A percentile compares a stretch with the other conserved stretches of the same genome.
Evolutionary conservation across 2,329 filamentous ascomycete genomes (phyloP).

Genomic region (Aspergillus versicolor): DNA sequence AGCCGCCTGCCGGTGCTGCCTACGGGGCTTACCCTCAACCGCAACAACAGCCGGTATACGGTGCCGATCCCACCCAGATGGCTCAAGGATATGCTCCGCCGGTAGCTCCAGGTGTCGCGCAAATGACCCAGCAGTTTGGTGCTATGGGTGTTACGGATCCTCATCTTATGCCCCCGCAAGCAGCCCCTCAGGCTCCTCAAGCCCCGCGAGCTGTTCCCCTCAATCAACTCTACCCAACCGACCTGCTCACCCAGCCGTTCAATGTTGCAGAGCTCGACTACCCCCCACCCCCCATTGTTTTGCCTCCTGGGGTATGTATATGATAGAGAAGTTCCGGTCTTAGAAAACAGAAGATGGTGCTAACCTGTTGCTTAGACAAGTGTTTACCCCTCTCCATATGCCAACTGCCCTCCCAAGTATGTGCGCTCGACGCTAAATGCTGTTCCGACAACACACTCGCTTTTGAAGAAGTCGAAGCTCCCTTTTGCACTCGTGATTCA

Average conservation of each 20-base stretch:
- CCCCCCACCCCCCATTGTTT: constrained; percentile 83
- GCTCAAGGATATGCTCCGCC: constrained; percentile 65
- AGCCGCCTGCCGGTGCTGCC: constrained; percentile 54
- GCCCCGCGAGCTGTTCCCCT: constrained; percentile 55
- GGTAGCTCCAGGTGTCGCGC: constrained; percentile 59
- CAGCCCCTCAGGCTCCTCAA: constrained; percentile 39
- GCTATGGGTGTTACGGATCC: constrained; percentile 69
- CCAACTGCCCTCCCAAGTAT: constrained; percentile 92
- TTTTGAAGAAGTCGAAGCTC: constrained; percentile 94
- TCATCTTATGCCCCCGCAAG: constrained; percentile 46
- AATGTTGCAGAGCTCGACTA: constrained; percentile 90
- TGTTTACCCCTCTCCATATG: constrained; percentile 83
- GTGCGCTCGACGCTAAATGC: constrained; percentile 94
- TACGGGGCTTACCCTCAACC: constrained; percentile 63
- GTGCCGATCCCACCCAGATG: constrained; percentile 43
- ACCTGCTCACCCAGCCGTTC: constrained; percentile 89
- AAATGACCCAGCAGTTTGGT: constrained; percentile 79
- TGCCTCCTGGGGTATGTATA: constrained; percentile 82
- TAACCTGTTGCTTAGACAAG: constrained; percentile 64
- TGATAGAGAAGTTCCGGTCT: not conserved
- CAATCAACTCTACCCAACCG: constrained; percentile 89
- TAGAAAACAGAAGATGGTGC: constrained; percentile 22
- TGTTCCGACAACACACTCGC: constrained; percentile 84
- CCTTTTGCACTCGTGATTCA: constrained; percentile 96
- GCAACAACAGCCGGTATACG: constrained; percentile 47